Evolutionary conservation across 805 yeast genomes (phyloP).

Genomic region (Lachancea sp.): DNA sequence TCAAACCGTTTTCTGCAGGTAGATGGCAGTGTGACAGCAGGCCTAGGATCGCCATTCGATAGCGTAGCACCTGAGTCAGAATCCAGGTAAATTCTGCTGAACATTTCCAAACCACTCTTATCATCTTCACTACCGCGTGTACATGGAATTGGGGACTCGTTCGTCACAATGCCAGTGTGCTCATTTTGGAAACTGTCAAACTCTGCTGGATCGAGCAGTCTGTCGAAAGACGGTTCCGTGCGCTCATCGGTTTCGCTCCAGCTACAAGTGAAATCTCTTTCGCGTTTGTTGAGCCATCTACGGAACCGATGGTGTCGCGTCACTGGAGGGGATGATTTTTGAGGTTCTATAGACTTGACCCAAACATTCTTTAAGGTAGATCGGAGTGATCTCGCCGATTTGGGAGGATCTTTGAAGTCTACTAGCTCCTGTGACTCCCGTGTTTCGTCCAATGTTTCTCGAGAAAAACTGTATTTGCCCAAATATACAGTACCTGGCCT

Average conservation of each 20-base stretch:
- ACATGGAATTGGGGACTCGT: neutral
- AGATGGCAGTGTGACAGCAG: neutral
- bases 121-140: neutral
- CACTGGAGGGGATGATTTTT: neutral
- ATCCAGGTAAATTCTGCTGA: slow-evolving; percentile 3
- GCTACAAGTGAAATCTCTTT: slow-evolving; percentile 4
- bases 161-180: neutral
- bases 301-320: slow-evolving; percentile 6
- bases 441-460: slow-evolving; percentile 6
- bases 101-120: neutral
- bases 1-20: neutral
- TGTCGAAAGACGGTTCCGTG: neutral
- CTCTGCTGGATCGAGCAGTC: neutral
- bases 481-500: slow-evolving; percentile 9
- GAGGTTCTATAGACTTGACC: neutral
- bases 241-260: slow-evolving; percentile 4
- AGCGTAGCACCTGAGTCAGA: slow-evolving; percentile 5
- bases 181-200: neutral
- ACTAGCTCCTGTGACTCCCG: neutral
- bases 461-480: slow-evolving; percentile 7
- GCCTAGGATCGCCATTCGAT: neutral
- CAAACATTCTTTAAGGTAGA: neutral
- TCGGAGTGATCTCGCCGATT: slow-evolving; percentile 2
- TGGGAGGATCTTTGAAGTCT: slow-evolving; percentile 4
- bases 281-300: slow-evolving; percentile 5